phyloP scores from a whole-genome alignment of 495 filamentous ascomycete genomes.

The Trichoderma virens region DNA sequence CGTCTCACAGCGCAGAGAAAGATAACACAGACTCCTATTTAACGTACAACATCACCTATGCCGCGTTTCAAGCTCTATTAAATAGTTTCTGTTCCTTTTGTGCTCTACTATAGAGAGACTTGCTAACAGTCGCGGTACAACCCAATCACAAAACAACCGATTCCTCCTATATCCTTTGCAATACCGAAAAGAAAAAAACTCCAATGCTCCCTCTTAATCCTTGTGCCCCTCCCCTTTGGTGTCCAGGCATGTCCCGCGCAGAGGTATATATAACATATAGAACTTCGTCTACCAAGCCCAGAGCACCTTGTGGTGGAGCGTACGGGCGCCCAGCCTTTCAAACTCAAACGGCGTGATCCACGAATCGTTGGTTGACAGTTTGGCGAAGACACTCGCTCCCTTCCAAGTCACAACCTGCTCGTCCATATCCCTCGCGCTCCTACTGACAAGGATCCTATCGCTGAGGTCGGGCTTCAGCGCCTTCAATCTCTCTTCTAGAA shows the following conservation, averaged over 20 bases:
- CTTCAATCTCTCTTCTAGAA: constrained; percentile 75
- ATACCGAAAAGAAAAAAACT: not conserved
- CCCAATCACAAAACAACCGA: not conserved
- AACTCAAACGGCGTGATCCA: constrained; percentile 89
- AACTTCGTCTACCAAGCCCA: constrained; percentile 47
- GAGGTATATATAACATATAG: not conserved
- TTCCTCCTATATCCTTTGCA: not conserved
- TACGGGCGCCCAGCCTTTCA: constrained; percentile 71
- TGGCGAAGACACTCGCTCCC: constrained; percentile 94
- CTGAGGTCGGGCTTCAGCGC: constrained; percentile 56
- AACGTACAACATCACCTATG: no score
- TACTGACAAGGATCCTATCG: constrained; percentile 81
- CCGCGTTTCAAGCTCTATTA: not conserved
- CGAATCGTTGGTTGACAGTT: constrained; percentile 82
- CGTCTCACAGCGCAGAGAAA: no score
- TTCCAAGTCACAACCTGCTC: constrained; percentile 96
- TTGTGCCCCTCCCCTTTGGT: not conserved
- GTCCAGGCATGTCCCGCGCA: not conserved
- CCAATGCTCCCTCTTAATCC: constrained; percentile 2
- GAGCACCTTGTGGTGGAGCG: constrained; percentile 81
- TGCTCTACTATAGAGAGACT: not conserved
- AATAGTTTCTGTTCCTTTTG: not conserved
- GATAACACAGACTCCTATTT: no score
- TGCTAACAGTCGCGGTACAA: not conserved
- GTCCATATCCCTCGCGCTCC: constrained; percentile 85